phyloP scores from a whole-genome alignment of 1,284 basidiomycete genomes.

The Leccinum solheimii region DNA sequence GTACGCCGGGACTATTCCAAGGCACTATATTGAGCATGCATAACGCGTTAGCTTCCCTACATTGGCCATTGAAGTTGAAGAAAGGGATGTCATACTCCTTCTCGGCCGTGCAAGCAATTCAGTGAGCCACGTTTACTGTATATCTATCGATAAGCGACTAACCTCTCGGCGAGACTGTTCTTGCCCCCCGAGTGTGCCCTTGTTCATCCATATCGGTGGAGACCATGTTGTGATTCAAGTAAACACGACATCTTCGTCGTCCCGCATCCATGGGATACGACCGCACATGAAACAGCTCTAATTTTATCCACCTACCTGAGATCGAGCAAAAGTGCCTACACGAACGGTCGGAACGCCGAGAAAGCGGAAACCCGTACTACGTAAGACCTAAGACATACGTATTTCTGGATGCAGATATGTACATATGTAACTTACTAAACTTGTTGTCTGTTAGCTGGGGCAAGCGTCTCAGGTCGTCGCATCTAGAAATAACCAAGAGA shows the following conservation, averaged over 20 bases:
- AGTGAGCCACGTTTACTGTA: too few species aligned
- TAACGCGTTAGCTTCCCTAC: not conserved
- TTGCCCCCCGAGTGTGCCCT: not conserved
- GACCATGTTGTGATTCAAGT: too few species aligned
- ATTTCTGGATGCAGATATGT: not conserved
- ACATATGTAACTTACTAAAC: not conserved
- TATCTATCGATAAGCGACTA: too few species aligned
- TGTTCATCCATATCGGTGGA: not conserved
- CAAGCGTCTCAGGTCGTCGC: not conserved
- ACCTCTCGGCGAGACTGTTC: not conserved
- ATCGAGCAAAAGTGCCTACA: not conserved
- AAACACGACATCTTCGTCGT: not conserved
- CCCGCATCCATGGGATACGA: not conserved
- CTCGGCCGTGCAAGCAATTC: too few species aligned
- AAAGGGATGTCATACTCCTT: not conserved
- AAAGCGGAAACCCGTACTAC: not conserved
- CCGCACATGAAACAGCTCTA: not conserved
- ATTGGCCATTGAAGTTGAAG: not conserved
- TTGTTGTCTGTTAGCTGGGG: not conserved
- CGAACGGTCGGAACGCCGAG: not conserved
- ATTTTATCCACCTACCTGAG: not conserved
- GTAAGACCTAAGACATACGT: not conserved
- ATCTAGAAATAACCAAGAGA: not conserved
- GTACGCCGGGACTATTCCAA: conserved; percentile 14
- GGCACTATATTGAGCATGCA: conserved; percentile 6